Conservation (phyloP, 345 rosid genomes). For the Dipteronia dyeriana region DNA sequence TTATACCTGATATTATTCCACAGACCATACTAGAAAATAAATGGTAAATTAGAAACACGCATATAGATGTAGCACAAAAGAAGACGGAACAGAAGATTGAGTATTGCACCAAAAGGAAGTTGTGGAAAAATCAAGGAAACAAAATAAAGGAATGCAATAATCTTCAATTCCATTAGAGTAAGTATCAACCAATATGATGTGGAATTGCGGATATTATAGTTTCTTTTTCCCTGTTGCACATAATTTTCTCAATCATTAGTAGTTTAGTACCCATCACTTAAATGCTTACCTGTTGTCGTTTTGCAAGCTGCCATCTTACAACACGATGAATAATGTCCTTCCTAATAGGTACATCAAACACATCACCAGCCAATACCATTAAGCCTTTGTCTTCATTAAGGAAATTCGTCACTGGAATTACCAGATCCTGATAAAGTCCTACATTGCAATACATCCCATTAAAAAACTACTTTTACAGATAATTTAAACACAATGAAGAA, state of each 20-base stretch:
- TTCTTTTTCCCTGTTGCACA: neutral
- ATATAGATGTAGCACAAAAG: neutral
- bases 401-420: constrained; percentile 82
- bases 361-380: constrained; percentile 89
- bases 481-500: constrained; percentile 11
- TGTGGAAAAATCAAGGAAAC: neutral
- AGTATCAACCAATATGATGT: neutral
- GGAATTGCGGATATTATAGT: neutral
- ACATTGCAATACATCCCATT: constrained; percentile 16
- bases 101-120: neutral
- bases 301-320: constrained; percentile 89
- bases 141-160: neutral
- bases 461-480: neutral
- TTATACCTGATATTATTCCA: neutral
- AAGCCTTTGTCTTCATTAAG: constrained; percentile 72
- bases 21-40: neutral
- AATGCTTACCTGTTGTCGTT: constrained; percentile 72
- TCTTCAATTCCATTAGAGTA: neutral
- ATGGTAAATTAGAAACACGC: neutral
- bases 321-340: constrained; percentile 92
- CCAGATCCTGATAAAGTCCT: constrained; percentile 80
- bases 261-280: neutral
- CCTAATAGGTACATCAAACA: constrained; percentile 89
- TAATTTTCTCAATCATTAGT: neutral
- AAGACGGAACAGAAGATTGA: neutral